Evolutionary conservation across 768 basidiomycete genomes (phyloP).

Genomic region (Rhodotorula paludigena): DNA sequence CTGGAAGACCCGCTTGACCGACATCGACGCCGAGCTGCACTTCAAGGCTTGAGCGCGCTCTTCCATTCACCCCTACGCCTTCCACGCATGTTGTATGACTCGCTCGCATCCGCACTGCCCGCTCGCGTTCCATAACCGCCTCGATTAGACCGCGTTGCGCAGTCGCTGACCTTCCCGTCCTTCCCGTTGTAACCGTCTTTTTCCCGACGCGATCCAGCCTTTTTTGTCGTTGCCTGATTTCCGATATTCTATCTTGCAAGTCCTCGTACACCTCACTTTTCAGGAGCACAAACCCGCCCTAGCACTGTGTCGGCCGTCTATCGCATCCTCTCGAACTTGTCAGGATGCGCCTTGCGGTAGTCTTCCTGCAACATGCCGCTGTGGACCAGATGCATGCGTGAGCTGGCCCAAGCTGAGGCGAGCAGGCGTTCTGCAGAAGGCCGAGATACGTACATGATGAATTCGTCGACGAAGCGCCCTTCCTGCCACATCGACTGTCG

Average conservation of each 20-base stretch:
- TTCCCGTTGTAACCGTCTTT: not conserved
- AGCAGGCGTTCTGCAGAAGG: not conserved
- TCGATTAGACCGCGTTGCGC: not conserved
- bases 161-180: not conserved
- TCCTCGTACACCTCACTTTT: too few species aligned
- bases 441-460: not conserved
- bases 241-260: not conserved
- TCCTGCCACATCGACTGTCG: not conserved
- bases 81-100: not conserved
- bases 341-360: not conserved
- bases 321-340: not conserved
- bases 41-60: constrained; percentile 8
- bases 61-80: not conserved
- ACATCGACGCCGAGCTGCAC: constrained; percentile 39
- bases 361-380: not conserved
- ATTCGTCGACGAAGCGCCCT: constrained; percentile 1
- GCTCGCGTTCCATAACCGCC: not conserved
- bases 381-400: too few species aligned
- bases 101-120: not conserved
- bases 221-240: not conserved
- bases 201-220: not conserved
- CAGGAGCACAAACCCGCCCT: too few species aligned
- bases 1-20: constrained; percentile 60
- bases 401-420: not conserved
- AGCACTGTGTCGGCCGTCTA: too few species aligned